Evolutionary conservation across 176 grass and related monocot genomes (phyloP).

Genomic region (Thinopyrum elongatum): DNA sequence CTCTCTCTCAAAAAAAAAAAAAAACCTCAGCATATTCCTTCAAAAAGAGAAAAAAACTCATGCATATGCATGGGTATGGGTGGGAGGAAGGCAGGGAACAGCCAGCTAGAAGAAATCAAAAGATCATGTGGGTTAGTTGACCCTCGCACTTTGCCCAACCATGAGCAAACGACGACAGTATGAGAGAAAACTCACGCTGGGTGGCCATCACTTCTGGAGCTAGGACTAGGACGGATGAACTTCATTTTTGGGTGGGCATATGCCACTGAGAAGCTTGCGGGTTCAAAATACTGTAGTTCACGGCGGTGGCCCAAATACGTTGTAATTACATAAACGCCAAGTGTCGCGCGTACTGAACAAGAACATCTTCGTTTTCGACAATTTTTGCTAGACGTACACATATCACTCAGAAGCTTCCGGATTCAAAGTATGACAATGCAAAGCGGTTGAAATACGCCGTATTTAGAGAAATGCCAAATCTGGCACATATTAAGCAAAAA

Average conservation of each 20-base stretch:
- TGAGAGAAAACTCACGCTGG: neutral
- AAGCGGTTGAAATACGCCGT: neutral
- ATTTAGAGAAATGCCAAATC: neutral
- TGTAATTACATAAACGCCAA: neutral
- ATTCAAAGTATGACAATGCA: too few species aligned
- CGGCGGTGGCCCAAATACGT: neutral
- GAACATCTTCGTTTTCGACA: too few species aligned
- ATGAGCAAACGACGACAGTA: neutral
- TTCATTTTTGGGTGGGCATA: neutral
- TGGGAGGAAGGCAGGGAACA: conserved; percentile 2
- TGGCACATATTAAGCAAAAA: neutral
- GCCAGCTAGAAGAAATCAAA: conserved; percentile 42
- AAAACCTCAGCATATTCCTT: neutral
- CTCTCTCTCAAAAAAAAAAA: neutral
- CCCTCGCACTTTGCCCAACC: conserved; percentile 24
- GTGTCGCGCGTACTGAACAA: neutral
- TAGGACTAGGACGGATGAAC: neutral
- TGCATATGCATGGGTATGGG: neutral
- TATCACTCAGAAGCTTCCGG: too few species aligned
- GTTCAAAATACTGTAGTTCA: too few species aligned
- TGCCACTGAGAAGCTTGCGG: neutral
- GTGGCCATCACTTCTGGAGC: neutral
- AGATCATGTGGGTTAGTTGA: conserved; percentile 45
- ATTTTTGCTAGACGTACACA: too few species aligned
- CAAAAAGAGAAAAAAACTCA: neutral